Conservation (phyloP, 768 basidiomycete genomes). For the Podaxis pistillaris region DNA sequence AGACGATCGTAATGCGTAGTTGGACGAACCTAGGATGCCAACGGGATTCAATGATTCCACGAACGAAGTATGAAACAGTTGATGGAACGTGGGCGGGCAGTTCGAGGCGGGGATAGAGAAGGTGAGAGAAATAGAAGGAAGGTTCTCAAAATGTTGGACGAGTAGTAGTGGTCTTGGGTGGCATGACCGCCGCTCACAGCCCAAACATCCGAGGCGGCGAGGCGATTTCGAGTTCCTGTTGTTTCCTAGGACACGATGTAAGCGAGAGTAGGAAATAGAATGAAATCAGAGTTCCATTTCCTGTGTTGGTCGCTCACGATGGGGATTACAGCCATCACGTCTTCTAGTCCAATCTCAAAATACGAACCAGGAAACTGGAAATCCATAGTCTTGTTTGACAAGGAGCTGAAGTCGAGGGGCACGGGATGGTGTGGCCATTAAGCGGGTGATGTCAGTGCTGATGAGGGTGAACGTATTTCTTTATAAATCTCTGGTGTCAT, state of each 20-base stretch:
- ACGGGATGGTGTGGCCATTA: background rate
- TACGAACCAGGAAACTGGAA: background rate
- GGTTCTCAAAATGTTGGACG: background rate
- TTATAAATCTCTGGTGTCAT: background rate
- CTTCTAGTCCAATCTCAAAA: background rate
- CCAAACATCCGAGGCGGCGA: slow-evolving; percentile 2
- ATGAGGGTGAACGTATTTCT: background rate
- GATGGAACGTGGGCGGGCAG: background rate
- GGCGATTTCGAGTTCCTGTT: background rate
- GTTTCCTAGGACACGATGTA: background rate
- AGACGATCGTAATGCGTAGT: background rate
- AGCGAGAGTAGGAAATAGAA: background rate
- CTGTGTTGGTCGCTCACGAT: background rate
- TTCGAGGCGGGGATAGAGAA: background rate
- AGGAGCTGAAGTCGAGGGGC: background rate
- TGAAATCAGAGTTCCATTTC: slow-evolving; percentile 1
- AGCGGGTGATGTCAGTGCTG: background rate
- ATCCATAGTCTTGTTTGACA: slow-evolving; percentile 6
- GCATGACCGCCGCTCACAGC: background rate
- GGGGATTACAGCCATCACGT: background rate
- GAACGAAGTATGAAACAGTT: background rate
- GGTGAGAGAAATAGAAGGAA: background rate
- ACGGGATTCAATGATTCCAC: background rate
- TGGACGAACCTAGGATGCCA: background rate
- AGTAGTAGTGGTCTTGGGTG: background rate